A percentile compares a stretch with the other conserved stretches of the same genome.
These are phyloP conservation scores for Myriosclerotinia duriaeana DNA, from an alignment of 2,329 filamentous ascomycete genomes.

Conservation along the genomic window DNA sequence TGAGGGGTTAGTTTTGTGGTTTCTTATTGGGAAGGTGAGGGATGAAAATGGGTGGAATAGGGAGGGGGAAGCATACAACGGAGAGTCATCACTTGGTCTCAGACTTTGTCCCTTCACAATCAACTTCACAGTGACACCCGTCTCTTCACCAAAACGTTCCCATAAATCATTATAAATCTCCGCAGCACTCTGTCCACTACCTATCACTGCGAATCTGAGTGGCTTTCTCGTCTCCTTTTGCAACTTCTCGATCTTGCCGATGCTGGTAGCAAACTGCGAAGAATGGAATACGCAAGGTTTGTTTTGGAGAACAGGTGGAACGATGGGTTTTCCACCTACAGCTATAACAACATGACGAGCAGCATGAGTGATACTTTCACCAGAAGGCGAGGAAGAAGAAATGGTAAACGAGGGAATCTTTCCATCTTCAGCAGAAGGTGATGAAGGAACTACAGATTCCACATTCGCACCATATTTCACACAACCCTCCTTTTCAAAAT, in stretches of 20 bases:
- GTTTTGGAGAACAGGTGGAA: conserved; percentile 68
- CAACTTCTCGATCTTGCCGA: conserved; percentile 54
- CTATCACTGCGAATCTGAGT: conserved; percentile 70
- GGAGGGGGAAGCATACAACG: conserved; percentile 65
- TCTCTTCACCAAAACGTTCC: conserved; percentile 78
- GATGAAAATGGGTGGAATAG: not conserved
- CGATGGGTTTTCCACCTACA: conserved; percentile 64
- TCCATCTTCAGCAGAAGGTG: conserved; percentile 28
- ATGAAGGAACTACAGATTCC: conserved; percentile 49
- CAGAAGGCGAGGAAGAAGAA: conserved; percentile 40
- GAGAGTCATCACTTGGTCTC: conserved; percentile 89
- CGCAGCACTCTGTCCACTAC: conserved; percentile 87
- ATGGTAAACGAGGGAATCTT: conserved; percentile 41
- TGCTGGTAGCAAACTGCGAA: conserved; percentile 73
- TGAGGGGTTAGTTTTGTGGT: conserved; percentile 16
- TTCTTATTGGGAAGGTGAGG: not conserved
- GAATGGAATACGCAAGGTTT: conserved; percentile 81
- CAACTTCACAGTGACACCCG: conserved; percentile 61
- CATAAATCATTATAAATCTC: conserved; percentile 94
- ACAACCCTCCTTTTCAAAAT: conserved; percentile 59
- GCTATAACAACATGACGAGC: conserved; percentile 60
- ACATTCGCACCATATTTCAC: conserved; percentile 78
- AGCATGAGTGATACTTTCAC: conserved; percentile 43
- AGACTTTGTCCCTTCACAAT: conserved; percentile 82
- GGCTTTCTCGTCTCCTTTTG: conserved; percentile 29